A percentile compares a stretch with the other conserved stretches of the same genome.
These are phyloP conservation scores for Vinca major DNA, from an alignment of 305 asterid genomes.

Conservation along the genomic window DNA sequence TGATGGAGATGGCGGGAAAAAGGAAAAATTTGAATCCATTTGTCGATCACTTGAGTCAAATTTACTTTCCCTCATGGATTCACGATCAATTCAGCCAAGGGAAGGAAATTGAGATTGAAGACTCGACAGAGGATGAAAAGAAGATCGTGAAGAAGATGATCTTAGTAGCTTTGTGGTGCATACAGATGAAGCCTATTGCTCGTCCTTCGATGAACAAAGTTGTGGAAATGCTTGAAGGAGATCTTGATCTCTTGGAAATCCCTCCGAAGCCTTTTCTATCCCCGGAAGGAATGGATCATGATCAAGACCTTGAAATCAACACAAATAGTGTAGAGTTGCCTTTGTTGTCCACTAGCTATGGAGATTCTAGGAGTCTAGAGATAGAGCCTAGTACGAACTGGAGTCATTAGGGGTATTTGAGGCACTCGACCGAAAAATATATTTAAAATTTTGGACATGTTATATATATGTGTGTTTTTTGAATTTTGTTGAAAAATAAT, in stretches of 20 bases:
- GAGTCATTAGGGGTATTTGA: no score
- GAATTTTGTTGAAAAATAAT: no score
- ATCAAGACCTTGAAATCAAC: neutral
- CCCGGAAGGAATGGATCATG: neutral
- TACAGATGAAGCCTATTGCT: no score
- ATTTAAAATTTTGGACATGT: no score
- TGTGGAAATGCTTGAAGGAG: no score
- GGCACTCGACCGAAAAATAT: no score
- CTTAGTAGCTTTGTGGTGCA: slow-evolving; percentile 25
- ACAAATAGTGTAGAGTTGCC: neutral
- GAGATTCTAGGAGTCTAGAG: neutral
- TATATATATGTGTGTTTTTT: no score
- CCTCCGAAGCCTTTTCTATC: slow-evolving; percentile 11
- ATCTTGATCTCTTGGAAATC: no score
- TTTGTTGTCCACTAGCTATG: neutral
- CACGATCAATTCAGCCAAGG: slow-evolving; percentile 25
- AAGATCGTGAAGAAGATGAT: slow-evolving; percentile 32
- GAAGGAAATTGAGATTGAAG: slow-evolving; percentile 17
- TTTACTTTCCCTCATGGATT: slow-evolving; percentile 30
- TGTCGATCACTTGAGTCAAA: no score
- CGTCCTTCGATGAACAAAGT: no score
- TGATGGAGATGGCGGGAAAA: neutral
- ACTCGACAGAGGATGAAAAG: slow-evolving; percentile 22
- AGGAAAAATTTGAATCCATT: no score
- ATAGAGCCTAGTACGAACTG: no score